A percentile compares a stretch with the other conserved stretches of the same genome.
These are phyloP conservation scores for Draba incana DNA, from an alignment of 345 rosid genomes.

Conservation along the genomic window DNA sequence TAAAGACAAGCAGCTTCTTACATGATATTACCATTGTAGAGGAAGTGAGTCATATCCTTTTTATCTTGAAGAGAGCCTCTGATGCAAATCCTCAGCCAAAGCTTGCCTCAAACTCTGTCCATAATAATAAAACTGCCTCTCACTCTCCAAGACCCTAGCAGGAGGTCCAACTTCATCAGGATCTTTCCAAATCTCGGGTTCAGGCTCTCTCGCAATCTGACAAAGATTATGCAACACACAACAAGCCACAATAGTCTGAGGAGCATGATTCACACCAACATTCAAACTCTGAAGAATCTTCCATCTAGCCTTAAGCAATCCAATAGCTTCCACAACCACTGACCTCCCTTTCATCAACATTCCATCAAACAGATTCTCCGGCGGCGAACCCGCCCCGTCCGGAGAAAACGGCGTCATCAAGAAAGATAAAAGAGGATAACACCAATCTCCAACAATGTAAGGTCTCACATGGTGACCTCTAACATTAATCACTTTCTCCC, in stretches of 20 bases:
- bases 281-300: conserved; percentile 92
- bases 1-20: conserved; percentile 12
- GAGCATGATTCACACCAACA: conserved; percentile 91
- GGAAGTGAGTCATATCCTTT: background rate
- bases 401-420: conserved; percentile 94
- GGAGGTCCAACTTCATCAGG: conserved; percentile 78
- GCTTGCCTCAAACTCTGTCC: conserved; percentile 94
- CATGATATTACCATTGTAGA: conserved; percentile 1
- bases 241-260: conserved; percentile 97
- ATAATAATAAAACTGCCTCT: conserved; percentile 74
- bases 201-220: conserved; percentile 96
- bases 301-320: conserved; percentile 91
- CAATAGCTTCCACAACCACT: conserved; percentile 90
- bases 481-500: conserved; percentile 80
- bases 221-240: conserved; percentile 97
- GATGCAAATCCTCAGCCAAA: conserved; percentile 92
- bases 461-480: conserved; percentile 93
- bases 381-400: conserved; percentile 75
- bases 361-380: conserved; percentile 90
- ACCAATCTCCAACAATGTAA: conserved; percentile 94
- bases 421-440: conserved; percentile 80
- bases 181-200: conserved; percentile 85
- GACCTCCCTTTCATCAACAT: conserved; percentile 99
- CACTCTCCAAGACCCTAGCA: conserved; percentile 76
- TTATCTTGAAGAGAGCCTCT: conserved; percentile 83